Base-by-base conservation (phyloP, 1,284 basidiomycete genomes). In the Golubevia sp. region DNA sequence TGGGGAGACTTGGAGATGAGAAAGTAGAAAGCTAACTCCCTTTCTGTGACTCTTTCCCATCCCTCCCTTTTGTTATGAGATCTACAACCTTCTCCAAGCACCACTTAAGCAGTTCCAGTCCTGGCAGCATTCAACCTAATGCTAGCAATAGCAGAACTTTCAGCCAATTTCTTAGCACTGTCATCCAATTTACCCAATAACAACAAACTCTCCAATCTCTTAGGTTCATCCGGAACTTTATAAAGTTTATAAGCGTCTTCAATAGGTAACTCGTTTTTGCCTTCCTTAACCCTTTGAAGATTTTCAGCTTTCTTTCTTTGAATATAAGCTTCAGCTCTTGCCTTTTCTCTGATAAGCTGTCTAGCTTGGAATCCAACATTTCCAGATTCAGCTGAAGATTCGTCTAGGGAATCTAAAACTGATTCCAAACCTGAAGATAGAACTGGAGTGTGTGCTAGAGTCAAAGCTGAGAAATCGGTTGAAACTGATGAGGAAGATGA, bases 291-390 rank as follows among this genome's bases (percentile, higher is more conserved):
- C 62, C 96, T 88, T 63, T 87, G 86, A 23, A 88, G 89, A 82
- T 95, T 97, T 85, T 98, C 96, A 79, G 96, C 93, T 81, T 91
- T 92, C 68, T 71, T 68, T 25, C 79, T 71, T 11, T 74, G 64
- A 34, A 83, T 63, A 58, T 75, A 80, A 13, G 73, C 94, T 67
- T 99, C 96, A 65, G 94, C 92, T 67, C 90, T 89, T 49, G 88
- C 86, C 82, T 91, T 91, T 85, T 98, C 96, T 54, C 96, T 89
- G 24, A 90, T 91, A 76, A 97, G 94, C 84, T 97, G 94, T 63
- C 96, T 90, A 55, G 88, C 88, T 78, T 95, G 87, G 87, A 95
- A 99, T 56, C 92, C 94, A 63, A 97, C 88, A 84, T 97, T 97
- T 68, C 93, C 80, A 5, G 77, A 73, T 62, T 83, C 80, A 21